A percentile compares a stretch with the other conserved stretches of the same genome.
Evolutionary conservation across 805 yeast genomes (phyloP).

Genomic region (Barnettozyma californica): DNA sequence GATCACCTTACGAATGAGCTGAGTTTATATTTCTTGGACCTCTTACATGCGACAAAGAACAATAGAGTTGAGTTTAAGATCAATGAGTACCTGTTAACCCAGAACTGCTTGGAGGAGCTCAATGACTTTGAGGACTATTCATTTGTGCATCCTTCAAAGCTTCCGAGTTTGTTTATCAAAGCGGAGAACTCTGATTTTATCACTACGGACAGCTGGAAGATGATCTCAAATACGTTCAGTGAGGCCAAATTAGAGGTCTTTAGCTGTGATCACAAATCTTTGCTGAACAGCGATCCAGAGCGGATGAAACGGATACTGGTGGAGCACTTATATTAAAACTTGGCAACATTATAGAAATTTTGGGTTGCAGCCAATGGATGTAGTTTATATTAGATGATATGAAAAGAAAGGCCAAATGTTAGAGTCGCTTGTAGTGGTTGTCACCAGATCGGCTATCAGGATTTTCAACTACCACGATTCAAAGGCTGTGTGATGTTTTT

Average conservation of each 20-base stretch:
- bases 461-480: too few relatives aligned
- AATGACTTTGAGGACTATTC: conserved; percentile 26
- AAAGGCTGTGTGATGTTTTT: too few relatives aligned
- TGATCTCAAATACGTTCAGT: conserved; percentile 1
- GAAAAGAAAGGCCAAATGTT: too few relatives aligned
- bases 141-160: background rate
- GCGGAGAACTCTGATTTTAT: conserved; percentile 41
- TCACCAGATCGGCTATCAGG: too few relatives aligned
- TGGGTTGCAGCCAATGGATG: too few relatives aligned
- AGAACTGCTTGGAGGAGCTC: conserved; percentile 14
- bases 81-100: conserved; percentile 21
- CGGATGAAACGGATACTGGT: background rate
- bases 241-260: background rate
- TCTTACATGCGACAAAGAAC: conserved; percentile 14
- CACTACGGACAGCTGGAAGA: conserved; percentile 23
- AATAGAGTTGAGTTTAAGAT: conserved; percentile 16
- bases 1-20: conserved; percentile 4
- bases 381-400: too few relatives aligned
- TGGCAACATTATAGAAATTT: background rate
- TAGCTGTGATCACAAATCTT: conserved; percentile 7
- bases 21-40: conserved; percentile 15
- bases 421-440: too few relatives aligned
- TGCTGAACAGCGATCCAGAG: conserved; percentile 1
- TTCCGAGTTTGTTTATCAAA: conserved; percentile 35
- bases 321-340: background rate